Evolutionary conservation across 2,329 filamentous ascomycete genomes (phyloP).

Genomic region (Diaporthe helianthi): DNA sequence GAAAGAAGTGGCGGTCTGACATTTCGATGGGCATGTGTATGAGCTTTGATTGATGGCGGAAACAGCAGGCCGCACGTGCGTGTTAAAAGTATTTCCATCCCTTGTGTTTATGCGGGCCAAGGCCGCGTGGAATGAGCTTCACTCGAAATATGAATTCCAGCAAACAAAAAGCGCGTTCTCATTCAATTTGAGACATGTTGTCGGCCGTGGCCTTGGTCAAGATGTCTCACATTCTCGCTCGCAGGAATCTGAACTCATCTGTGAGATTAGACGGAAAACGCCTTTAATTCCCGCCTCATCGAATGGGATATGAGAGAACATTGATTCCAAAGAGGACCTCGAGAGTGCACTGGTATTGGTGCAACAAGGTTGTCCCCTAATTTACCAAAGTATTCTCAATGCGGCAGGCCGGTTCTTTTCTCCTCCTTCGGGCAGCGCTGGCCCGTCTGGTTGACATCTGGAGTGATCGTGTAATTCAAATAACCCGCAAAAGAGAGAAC

Average conservation of each 20-base stretch:
- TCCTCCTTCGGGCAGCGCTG: too few relatives aligned
- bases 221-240: not conserved
- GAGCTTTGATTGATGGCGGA: not conserved
- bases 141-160: not conserved
- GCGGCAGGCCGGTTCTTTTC: not conserved
- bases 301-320: not conserved
- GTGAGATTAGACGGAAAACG: not conserved
- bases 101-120: not conserved
- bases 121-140: not conserved
- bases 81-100: constrained; percentile 1
- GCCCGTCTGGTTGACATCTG: too few relatives aligned
- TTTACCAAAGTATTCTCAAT: not conserved
- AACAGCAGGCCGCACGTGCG: not conserved
- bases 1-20: not conserved
- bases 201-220: not conserved
- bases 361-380: not conserved
- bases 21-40: not conserved
- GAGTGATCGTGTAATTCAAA: not conserved
- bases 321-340: too few relatives aligned
- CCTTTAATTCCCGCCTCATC: not conserved
- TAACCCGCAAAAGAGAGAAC: not conserved
- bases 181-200: not conserved
- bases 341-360: not conserved
- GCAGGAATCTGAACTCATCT: not conserved
- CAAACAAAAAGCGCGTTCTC: not conserved